Conservation (phyloP, 176 grass and related monocot species). For the Oryza nivara region DNA sequence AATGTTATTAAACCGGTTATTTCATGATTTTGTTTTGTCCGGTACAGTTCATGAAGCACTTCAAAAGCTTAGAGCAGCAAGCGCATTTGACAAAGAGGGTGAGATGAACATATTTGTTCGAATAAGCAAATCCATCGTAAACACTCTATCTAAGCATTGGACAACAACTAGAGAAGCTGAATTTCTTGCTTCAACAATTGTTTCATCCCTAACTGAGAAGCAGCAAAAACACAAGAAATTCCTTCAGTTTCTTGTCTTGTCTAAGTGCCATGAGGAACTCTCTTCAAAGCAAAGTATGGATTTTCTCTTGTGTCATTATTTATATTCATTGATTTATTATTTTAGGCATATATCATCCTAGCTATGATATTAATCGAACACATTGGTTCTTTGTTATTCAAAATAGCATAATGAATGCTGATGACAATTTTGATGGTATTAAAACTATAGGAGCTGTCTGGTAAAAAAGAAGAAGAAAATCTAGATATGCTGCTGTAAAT, state of each 20-base stretch:
- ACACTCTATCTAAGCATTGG: constrained; percentile 97
- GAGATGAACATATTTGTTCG: constrained; percentile 91
- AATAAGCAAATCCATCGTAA: constrained; percentile 90
- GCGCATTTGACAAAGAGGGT: constrained; percentile 94
- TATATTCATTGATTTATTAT: constrained; percentile 36
- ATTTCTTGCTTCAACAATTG: constrained; percentile 88
- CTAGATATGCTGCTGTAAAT: constrained; percentile 22
- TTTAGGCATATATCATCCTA: neutral
- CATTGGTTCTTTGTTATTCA: neutral
- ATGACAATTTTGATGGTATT: constrained; percentile 5
- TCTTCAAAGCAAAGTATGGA: constrained; percentile 83
- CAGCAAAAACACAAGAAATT: constrained; percentile 87
- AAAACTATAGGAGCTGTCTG: neutral
- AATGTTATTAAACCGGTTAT: constrained; percentile 70
- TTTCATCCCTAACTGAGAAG: constrained; percentile 90
- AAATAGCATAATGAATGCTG: neutral
- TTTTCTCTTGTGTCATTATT: constrained; percentile 22
- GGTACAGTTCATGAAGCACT: constrained; percentile 65
- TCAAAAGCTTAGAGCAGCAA: constrained; percentile 80
- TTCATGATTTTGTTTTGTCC: constrained; percentile 90
- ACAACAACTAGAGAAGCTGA: constrained; percentile 97
- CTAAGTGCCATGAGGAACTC: constrained; percentile 89
- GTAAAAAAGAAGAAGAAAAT: neutral
- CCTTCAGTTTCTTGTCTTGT: constrained; percentile 87
- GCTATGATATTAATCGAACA: neutral